These are phyloP conservation scores for Yamadazyma pseudoaaseri DNA, from an alignment of 1,139 yeast species.

Conservation along the genomic window DNA sequence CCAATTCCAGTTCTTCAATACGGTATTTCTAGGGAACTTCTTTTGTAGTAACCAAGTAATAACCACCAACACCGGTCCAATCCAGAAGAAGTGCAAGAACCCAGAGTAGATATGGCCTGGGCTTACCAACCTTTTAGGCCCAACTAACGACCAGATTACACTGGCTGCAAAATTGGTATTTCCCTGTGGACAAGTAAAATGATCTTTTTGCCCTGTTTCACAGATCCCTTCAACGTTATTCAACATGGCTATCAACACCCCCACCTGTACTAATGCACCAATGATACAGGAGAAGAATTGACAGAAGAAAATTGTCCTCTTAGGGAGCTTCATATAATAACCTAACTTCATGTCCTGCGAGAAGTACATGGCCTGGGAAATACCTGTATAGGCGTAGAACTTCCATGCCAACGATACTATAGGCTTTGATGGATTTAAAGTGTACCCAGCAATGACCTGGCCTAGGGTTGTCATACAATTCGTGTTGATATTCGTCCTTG, in stretches of 20 bases:
- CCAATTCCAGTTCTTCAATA: slow-evolving; percentile 34
- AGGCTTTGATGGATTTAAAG: slow-evolving; percentile 40
- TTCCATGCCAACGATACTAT: slow-evolving; percentile 43
- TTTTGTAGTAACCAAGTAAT: slow-evolving; percentile 33
- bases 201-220: slow-evolving; percentile 31
- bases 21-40: slow-evolving; percentile 13
- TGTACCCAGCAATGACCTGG: slow-evolving; percentile 42
- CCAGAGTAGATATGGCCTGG: slow-evolving; percentile 33
- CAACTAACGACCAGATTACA: slow-evolving; percentile 61
- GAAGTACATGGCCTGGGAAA: slow-evolving; percentile 48
- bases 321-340: slow-evolving; percentile 50
- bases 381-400: slow-evolving; percentile 45
- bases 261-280: slow-evolving; percentile 47
- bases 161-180: slow-evolving; percentile 52
- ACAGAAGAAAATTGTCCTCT: slow-evolving; percentile 19
- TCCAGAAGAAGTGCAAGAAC: slow-evolving; percentile 35
- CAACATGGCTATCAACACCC: slow-evolving; percentile 36
- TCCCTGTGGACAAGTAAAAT: slow-evolving; percentile 49
- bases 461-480: slow-evolving; percentile 38
- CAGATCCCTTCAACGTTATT: slow-evolving; percentile 39
- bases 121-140: slow-evolving; percentile 47
- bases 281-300: slow-evolving; percentile 18
- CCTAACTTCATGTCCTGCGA: slow-evolving; percentile 53
- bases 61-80: slow-evolving; percentile 34
- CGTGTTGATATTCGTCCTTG: slow-evolving; percentile 39